phyloP scores from a whole-genome alignment of 345 rosid species.

The Bruguiera gymnorhiza region DNA sequence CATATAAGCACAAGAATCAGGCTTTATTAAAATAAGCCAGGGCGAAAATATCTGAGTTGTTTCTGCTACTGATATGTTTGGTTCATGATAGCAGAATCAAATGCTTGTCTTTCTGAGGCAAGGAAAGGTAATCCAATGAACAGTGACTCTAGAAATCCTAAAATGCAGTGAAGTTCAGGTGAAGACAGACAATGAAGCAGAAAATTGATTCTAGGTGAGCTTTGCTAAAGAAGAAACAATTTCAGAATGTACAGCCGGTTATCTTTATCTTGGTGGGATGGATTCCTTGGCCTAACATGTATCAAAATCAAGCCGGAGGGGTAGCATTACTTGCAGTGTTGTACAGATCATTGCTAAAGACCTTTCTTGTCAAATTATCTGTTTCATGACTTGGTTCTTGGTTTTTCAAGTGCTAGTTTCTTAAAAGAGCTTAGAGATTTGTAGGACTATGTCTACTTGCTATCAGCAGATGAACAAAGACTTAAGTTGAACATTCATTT shows the following conservation, averaged over 20 bases:
- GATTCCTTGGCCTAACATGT: neutral
- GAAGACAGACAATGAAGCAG: neutral
- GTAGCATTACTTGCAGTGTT: neutral
- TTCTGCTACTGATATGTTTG: slow-evolving; percentile 3
- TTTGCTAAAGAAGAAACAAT: neutral
- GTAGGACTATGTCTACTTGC: neutral
- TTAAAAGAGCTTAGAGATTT: too few species aligned
- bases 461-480: neutral
- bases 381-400: neutral
- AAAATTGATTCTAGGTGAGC: neutral
- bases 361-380: neutral
- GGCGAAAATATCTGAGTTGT: neutral
- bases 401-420: neutral
- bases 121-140: slow-evolving; percentile 5
- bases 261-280: neutral
- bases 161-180: neutral
- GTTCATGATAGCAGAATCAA: slow-evolving; percentile 2
- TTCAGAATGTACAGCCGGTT: slow-evolving; percentile 5
- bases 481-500: too few species aligned
- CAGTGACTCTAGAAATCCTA: neutral
- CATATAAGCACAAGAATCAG: slow-evolving; percentile 55
- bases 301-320: neutral
- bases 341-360: neutral
- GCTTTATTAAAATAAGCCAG: slow-evolving; percentile 42
- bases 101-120: neutral